phyloP scores from a whole-genome alignment of 345 rosid genomes.

The Linum lewisii region DNA sequence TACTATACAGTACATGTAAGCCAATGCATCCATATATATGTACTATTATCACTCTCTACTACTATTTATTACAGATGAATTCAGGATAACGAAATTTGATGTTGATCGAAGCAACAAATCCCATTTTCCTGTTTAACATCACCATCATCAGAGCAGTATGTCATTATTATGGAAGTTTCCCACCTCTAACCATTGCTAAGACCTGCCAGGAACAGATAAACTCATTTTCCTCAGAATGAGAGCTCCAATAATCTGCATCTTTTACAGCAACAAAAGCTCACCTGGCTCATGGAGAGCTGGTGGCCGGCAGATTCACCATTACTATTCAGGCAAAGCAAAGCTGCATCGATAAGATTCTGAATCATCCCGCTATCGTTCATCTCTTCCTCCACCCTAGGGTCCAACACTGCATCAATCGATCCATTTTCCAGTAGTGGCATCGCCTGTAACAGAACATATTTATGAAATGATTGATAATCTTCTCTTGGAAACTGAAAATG shows the following conservation, averaged over 20 bases:
- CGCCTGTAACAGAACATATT: conserved; percentile 18
- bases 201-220: conserved; percentile 21
- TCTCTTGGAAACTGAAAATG: not conserved
- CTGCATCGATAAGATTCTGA: conserved; percentile 29
- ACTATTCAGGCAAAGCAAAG: conserved; percentile 31
- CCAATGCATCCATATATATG: too few relatives aligned
- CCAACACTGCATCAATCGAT: conserved; percentile 16
- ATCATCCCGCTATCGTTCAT: conserved; percentile 15
- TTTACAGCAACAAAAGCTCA: conserved; percentile 2
- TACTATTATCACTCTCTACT: too few relatives aligned
- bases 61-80: too few relatives aligned
- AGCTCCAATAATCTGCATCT: not conserved
- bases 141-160: too few relatives aligned
- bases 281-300: conserved; percentile 29
- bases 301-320: not conserved
- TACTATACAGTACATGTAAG: too few relatives aligned
- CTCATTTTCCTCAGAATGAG: not conserved
- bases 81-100: too few relatives aligned
- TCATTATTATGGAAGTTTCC: conserved; percentile 14
- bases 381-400: conserved; percentile 27
- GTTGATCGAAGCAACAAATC: not conserved
- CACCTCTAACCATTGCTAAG: conserved; percentile 40
- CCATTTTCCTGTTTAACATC: conserved; percentile 6
- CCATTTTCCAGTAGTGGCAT: conserved; percentile 23
- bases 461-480: not conserved